phyloP scores from a whole-genome alignment of 2,329 filamentous ascomycete genomes.

The Alternaria incomplexa region DNA sequence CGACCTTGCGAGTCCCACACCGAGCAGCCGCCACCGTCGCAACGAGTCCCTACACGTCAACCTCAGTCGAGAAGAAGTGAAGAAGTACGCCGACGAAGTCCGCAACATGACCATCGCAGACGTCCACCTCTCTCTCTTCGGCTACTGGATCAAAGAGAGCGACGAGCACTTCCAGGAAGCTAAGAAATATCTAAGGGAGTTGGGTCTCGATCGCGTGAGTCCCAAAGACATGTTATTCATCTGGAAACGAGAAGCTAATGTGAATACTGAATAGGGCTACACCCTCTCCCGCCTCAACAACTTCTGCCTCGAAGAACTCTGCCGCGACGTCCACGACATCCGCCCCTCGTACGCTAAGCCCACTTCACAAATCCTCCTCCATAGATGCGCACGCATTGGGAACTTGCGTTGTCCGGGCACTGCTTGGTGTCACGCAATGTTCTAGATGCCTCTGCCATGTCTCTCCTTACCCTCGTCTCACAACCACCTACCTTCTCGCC shows the following conservation, averaged over 20 bases:
- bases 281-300: conserved; percentile 25
- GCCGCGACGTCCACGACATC: conserved; percentile 7
- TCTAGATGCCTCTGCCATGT: neutral
- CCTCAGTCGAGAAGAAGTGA: conserved; percentile 15
- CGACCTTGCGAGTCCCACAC: neutral
- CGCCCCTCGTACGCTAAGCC: conserved; percentile 9
- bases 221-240: neutral
- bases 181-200: conserved; percentile 34
- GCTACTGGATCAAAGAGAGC: conserved; percentile 31
- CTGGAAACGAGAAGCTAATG: neutral
- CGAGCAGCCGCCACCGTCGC: neutral
- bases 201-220: conserved; percentile 33
- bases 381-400: conserved; percentile 1
- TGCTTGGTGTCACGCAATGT: neutral
- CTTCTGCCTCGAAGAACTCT: conserved; percentile 16
- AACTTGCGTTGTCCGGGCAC: conserved; percentile 5
- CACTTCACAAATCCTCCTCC: neutral
- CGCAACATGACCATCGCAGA: conserved; percentile 34
- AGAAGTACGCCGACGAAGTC: conserved; percentile 22
- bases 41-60: conserved; percentile 14
- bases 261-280: conserved; percentile 17
- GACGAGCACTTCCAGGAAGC: conserved; percentile 29
- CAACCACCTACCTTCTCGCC: neutral
- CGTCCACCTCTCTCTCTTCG: conserved; percentile 30
- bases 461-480: neutral